Evolutionary conservation across 225 moss, liverwort and hornwort genomes (phyloP), one percentile per base, ranked within the genome.

Genomic region (Pleurozium schreberi): DNA sequence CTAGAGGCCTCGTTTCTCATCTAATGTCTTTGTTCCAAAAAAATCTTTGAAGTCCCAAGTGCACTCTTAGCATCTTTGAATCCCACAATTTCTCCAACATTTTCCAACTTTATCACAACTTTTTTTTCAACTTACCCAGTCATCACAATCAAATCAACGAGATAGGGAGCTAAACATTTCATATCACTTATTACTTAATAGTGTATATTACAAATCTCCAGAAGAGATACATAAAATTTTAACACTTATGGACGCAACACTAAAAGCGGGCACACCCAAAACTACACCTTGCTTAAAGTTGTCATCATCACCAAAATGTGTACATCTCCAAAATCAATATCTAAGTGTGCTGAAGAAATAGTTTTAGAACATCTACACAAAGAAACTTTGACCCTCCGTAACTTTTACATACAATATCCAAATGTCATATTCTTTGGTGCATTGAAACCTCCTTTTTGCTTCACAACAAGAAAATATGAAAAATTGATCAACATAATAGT

Each of bases 171-270:
- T 14, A 53, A 53, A 70, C 43, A 70, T 43, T 43, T 27, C 7
- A 8, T 50, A 31, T 33, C 11, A 6, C 31, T 27, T 15, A 49
- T 28, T 9, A 31, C 31, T 33, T 33, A 19, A 49, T 47, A 11
- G 19, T 49, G 2, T 18, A 7, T 49, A 4, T 12, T 31, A 3
- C 49, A 75, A 75, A 49, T 75, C 11, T 33, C 12, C 4, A 49
- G 7, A 20, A 12, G n/a, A n/a, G n/a, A n/a, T 0, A 7, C 1
- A 3, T 19, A 20, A 49, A 12, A 31, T 31, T 18, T 19, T 47
- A 3, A 74, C 19, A 18, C 4, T 47, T 10, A 7, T 1, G 0
- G 1, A 47, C 0, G 2, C 33, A 33, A 75, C 1, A 12, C 2
- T 33, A 4, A 31, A n/a, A 3, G 2, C 30, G 18, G 11, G 1